Evolutionary conservation across 202 grass and related monocot species (phyloP), one percentile per base, ranked within the genome.

Genomic region (Musa balbisiana): DNA sequence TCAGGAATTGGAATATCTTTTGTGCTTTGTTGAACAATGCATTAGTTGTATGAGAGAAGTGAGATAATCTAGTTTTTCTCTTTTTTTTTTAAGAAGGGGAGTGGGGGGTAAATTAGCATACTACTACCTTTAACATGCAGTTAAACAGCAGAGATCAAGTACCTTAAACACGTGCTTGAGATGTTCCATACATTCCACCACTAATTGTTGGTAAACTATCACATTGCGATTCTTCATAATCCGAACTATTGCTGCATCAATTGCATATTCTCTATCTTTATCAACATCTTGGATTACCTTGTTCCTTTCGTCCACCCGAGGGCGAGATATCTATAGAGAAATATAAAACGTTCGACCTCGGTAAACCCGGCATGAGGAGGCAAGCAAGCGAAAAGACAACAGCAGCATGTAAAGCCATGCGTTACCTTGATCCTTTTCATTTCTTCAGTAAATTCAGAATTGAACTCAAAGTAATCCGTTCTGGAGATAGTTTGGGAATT

Each of bases 141-240:
- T 43, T 43, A 43, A 43, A 43, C 4, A 43, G 4, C 4, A 43
- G 33, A 43, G 33, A 43, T 43, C 23, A 1, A 56, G 59, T 93
- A 97, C 94, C 95, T 99, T 99, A 74, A 99, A 99, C 95, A 95
- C 90, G 59, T 89, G 95, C 73, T 83, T 87, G n/a, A 99, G 91
- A 80, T 99, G 95, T 80, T 99, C 91, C 23, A 99, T 91, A 51
- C 95, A 99, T 80, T 99, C 95, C 50, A 84, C 80, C 13, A 95
- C 87, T 21, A 99, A 84, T 51, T 94, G 91, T 10, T 93, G 91
- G 85, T 95, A 89, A n/a, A 82, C 75, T 76, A 99, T 83, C 62
- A 95, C 85, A 81, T 99, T 99, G 33, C 91, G 91, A 33, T 89
- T 94, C 69, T 99, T 99, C 95, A 99, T 95, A 66, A 99, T 95